Percentiles rank a stretch among this genome's conserved stretches.
phyloP scores from a whole-genome alignment of 345 rosid genomes.

The Diplotaxis tenuifolia region DNA sequence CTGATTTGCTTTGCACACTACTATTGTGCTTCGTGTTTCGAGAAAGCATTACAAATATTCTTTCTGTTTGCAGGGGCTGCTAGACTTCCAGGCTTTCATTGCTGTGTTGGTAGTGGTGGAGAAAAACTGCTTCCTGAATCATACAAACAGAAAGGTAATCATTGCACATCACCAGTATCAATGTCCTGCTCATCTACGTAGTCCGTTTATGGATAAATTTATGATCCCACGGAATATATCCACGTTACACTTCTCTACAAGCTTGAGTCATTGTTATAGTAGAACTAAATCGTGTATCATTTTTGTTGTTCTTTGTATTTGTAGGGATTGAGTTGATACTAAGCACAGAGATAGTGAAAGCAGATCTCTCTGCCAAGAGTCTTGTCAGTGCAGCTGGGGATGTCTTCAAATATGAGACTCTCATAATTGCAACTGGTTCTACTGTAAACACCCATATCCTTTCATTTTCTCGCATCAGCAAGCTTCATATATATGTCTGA shows the following conservation, averaged over 20 bases:
- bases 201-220: background rate
- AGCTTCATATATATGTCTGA: background rate
- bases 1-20: no score
- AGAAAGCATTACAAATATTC: background rate
- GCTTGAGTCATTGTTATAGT: background rate
- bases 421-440: slow-evolving; percentile 92
- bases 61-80: slow-evolving; percentile 61
- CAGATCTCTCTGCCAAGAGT: slow-evolving; percentile 70
- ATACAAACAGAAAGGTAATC: slow-evolving; percentile 78
- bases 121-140: slow-evolving; percentile 90
- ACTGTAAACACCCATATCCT: slow-evolving; percentile 47
- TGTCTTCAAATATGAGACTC: slow-evolving; percentile 60
- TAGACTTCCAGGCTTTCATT: slow-evolving; percentile 96
- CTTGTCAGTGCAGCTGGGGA: slow-evolving; percentile 73
- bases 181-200: background rate
- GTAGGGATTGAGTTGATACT: slow-evolving; percentile 91
- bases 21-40: no score
- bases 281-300: background rate
- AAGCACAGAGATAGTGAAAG: slow-evolving; percentile 89
- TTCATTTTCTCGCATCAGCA: background rate
- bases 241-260: background rate
- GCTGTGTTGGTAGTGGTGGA: slow-evolving; percentile 97
- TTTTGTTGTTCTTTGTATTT: slow-evolving; percentile 16
- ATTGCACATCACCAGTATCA: background rate
- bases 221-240: background rate